phyloP scores from a whole-genome alignment of 805 yeast species.

The Middelhovenomyces tepae region DNA sequence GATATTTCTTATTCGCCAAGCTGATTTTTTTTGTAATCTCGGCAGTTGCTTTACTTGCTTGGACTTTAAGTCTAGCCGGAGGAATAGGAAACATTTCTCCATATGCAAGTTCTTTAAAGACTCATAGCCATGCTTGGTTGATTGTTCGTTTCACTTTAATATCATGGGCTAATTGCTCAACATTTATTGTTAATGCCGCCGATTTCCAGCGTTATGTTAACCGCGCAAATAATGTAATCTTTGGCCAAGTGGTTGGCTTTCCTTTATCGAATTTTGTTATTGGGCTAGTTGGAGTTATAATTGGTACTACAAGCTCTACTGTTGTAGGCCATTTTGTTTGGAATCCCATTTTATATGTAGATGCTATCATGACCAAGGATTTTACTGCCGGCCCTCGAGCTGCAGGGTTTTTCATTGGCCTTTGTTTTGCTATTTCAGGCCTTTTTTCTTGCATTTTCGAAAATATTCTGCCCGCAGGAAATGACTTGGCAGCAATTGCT shows the following conservation, averaged over 20 bases:
- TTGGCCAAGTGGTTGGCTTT: constrained; percentile 11
- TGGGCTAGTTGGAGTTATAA: too few species aligned
- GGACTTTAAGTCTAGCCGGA: constrained; percentile 9
- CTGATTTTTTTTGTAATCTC: constrained; percentile 9
- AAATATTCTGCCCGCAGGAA: too few species aligned
- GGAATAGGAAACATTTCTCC: constrained; percentile 1
- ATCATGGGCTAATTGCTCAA: constrained; percentile 14
- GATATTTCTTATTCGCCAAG: constrained; percentile 8
- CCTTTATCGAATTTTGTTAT: constrained; percentile 12
- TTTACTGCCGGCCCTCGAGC: constrained; percentile 10
- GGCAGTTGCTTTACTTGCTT: constrained; percentile 9
- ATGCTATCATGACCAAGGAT: constrained; percentile 5
- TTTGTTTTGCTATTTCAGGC: constrained; percentile 10
- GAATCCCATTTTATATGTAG: constrained; percentile 7
- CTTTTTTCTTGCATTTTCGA: constrained; percentile 11
- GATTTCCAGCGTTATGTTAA: constrained; percentile 12
- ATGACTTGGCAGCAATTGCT: too few species aligned
- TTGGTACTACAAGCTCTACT: too few species aligned
- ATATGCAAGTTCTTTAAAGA: too few species aligned
- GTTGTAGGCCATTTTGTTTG: too few species aligned
- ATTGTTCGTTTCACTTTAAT: constrained; percentile 6
- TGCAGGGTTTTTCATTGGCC: constrained; percentile 10
- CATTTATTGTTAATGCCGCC: constrained; percentile 12
- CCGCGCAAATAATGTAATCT: constrained; percentile 6
- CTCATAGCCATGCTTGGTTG: constrained; percentile 8